Conservation (phyloP, 495 filamentous ascomycete species). For the Trypethelium eluteriae region DNA sequence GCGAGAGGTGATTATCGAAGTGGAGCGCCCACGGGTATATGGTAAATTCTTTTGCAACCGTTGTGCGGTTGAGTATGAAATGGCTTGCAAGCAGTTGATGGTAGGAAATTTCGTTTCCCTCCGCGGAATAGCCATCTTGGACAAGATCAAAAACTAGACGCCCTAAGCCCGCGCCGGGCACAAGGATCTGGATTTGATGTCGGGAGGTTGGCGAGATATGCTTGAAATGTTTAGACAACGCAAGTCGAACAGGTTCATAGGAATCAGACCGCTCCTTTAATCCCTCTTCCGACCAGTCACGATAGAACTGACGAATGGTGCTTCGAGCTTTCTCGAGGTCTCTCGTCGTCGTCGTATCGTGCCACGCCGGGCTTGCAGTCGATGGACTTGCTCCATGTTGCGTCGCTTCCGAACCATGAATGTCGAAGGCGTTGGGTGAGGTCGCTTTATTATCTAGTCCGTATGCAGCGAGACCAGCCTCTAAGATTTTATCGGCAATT, state of each 20-base stretch:
- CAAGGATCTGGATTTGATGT: slow-evolving; percentile 55
- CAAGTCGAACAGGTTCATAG: slow-evolving; percentile 62
- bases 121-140: slow-evolving; percentile 60
- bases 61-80: slow-evolving; percentile 76
- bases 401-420: background rate
- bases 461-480: slow-evolving; percentile 58
- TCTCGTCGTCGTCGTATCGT: slow-evolving; percentile 52
- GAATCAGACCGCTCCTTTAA: slow-evolving; percentile 61
- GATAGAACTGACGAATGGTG: slow-evolving; percentile 85
- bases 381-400: background rate
- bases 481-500: slow-evolving; percentile 68
- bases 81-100: slow-evolving; percentile 82
- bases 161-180: slow-evolving; percentile 85
- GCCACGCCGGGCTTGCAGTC: slow-evolving; percentile 44
- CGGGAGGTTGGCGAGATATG: slow-evolving; percentile 24
- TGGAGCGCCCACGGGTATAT: slow-evolving; percentile 73
- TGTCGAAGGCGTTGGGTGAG: background rate
- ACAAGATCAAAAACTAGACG: slow-evolving; percentile 82
- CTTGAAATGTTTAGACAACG: slow-evolving; percentile 51
- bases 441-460: slow-evolving; percentile 34
- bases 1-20: slow-evolving; percentile 68
- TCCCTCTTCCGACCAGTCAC: slow-evolving; percentile 87
- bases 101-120: slow-evolving; percentile 95
- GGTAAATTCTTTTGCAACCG: slow-evolving; percentile 37
- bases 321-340: slow-evolving; percentile 87